Base-by-base conservation (phyloP, 1,139 yeast genomes). In the Hemisphaericaspora xylofermentans region DNA sequence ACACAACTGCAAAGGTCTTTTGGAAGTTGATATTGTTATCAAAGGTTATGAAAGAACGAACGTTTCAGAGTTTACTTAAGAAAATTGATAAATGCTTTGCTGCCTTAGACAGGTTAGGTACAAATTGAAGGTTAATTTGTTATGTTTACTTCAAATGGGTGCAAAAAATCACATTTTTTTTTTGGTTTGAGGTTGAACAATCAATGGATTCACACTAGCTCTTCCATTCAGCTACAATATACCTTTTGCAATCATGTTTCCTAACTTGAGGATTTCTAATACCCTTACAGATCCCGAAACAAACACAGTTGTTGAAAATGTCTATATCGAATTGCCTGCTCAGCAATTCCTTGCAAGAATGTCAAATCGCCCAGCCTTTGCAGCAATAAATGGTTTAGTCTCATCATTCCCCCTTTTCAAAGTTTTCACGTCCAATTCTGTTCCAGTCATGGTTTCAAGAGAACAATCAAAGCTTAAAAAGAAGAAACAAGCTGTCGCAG, bases 361-460 rank as follows among this genome's bases (percentile, higher is more conserved):
- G 46, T 68, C 80, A 39, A 69, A 75, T 38, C 68, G 68, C 47
- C 84, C 85, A 1, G 83, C 83, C 3, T 60, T 80, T 35, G 77
- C 80, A 16, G 84, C 86, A 4, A 53, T 80, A 40, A 78, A 78
- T 42, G 83, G 84, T 6, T 64, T 80, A 51, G 58, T 79, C 29
- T 76, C 82, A 12, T 76, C 84, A n/a, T 71, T 77, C 53, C 84
- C 86, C 8, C 69, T 75, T 19, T 73, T 75, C 41, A 78, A 80
- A 56, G 64, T 77, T 33, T 76, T 80, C 56, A 73, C 80, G 8
- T 75, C 83, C 18, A 78, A 78, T 56, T 80, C 82, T 13, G 74
- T 79, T 31, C 85, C 85, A 9, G 57, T 79, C 36, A 52, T 77
- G 51, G 70, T 74, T 56, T 69, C 68, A 33, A 51, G 57, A 47